Percentiles rank a stretch among this genome's conserved stretches.
Evolutionary conservation across 306 rosid species (phyloP).

Genomic region (Sphenostylis stenocarpa): DNA sequence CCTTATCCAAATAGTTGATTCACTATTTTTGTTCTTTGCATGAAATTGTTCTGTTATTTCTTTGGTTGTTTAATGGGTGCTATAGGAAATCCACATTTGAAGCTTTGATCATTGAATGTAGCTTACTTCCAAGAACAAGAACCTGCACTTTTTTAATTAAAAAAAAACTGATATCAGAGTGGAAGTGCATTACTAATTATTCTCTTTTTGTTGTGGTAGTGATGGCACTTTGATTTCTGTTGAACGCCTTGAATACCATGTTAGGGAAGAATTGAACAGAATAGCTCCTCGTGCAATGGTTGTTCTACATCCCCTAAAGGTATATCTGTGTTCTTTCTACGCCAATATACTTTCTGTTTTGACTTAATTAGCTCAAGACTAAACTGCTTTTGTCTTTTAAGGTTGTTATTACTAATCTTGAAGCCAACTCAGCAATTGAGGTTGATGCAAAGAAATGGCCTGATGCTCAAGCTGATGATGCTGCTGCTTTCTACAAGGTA

Average conservation of each 20-base stretch:
- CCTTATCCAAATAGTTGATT: neutral
- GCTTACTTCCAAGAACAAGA: neutral
- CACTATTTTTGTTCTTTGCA: neutral
- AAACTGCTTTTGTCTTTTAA: slow-evolving; percentile 32
- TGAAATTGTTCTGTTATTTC: neutral
- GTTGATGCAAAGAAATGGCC: slow-evolving; percentile 93
- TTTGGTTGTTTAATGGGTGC: neutral
- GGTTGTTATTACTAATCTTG: slow-evolving; percentile 91
- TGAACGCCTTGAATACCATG: slow-evolving; percentile 86
- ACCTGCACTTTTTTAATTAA: neutral
- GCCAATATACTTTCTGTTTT: neutral
- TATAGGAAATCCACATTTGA: neutral
- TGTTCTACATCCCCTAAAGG: slow-evolving; percentile 91
- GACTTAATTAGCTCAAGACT: slow-evolving; percentile 9
- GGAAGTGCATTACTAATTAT: neutral
- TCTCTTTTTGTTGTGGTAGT: slow-evolving; percentile 49
- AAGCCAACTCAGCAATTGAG: slow-evolving; percentile 61
- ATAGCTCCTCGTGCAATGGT: slow-evolving; percentile 80
- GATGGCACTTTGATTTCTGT: slow-evolving; percentile 86
- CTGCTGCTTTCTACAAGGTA: slow-evolving; percentile 85
- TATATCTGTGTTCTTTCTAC: slow-evolving; percentile 33
- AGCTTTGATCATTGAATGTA: neutral
- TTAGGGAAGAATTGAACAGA: slow-evolving; percentile 91
- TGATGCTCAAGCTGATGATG: slow-evolving; percentile 75
- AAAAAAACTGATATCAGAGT: neutral